A percentile compares a stretch with the other conserved stretches of the same genome.
Evolutionary conservation across 2,329 filamentous ascomycete species (phyloP).

Genomic region (Ceratocystis lukuohia): DNA sequence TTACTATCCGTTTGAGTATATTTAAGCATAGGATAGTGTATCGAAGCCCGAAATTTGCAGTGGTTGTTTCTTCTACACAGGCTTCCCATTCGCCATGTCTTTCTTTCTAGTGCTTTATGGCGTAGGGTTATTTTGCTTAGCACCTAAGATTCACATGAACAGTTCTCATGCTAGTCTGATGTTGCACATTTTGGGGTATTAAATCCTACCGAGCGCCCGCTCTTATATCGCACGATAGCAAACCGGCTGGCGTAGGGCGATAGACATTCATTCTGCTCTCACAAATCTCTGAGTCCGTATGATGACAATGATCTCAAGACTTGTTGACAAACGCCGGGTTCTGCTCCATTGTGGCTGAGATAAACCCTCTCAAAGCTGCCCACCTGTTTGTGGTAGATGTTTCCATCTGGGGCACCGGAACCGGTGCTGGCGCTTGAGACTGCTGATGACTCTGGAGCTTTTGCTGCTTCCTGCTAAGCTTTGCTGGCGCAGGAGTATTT

Average conservation of each 20-base stretch:
- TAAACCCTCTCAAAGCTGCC: conserved; percentile 71
- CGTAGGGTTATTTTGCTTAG: neutral
- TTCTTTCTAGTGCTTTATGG: neutral
- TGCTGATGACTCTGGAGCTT: conserved; percentile 3
- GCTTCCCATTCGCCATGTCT: neutral
- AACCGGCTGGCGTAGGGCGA: neutral
- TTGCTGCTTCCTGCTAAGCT: conserved; percentile 15
- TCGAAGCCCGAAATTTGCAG: neutral
- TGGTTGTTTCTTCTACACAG: neutral
- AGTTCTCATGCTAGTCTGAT: neutral
- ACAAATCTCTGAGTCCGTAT: neutral
- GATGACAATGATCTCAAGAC: conserved; percentile 12
- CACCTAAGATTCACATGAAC: neutral
- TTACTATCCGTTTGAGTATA: neutral
- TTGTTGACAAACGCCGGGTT: conserved; percentile 54
- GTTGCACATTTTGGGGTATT: too few relatives aligned
- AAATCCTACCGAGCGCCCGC: too few relatives aligned
- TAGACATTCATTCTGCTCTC: neutral
- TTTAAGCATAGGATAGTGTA: neutral
- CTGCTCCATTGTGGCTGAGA: conserved; percentile 78
- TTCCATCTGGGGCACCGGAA: conserved; percentile 19
- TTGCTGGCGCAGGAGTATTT: neutral
- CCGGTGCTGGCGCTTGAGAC: neutral
- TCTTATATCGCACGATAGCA: neutral
- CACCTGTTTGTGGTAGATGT: conserved; percentile 48